Evolutionary conservation across 2,329 filamentous ascomycete genomes (phyloP).

Genomic region (Graphiopsis chlorocephala): DNA sequence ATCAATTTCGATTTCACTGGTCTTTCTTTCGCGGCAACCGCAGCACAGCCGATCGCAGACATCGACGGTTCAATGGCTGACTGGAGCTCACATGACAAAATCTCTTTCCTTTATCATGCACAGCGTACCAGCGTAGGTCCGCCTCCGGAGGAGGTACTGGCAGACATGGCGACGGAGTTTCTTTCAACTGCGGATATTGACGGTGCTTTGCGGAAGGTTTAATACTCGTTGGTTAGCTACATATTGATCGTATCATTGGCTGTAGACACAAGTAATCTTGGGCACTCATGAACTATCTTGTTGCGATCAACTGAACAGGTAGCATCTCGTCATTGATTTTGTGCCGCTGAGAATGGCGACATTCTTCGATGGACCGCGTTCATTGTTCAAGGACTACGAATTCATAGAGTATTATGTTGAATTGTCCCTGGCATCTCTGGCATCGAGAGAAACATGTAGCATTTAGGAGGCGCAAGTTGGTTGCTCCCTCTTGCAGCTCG

Average conservation of each 20-base stretch:
- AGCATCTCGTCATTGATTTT: not conserved
- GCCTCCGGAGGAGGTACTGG: not conserved
- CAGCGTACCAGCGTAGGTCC: not conserved
- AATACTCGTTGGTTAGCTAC: not conserved
- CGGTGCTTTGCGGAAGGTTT: not conserved
- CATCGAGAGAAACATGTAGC: not conserved
- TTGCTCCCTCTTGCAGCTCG: not conserved
- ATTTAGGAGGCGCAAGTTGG: no score
- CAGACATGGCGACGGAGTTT: conserved; percentile 4
- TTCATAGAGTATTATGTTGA: not conserved
- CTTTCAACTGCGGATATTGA: conserved; percentile 12
- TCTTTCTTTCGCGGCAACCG: conserved; percentile 5
- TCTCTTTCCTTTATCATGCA: conserved; percentile 21
- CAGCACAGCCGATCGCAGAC: not conserved
- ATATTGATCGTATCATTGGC: not conserved
- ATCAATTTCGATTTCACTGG: conserved; percentile 7
- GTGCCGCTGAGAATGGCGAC: not conserved
- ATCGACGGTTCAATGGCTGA: not conserved
- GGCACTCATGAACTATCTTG: not conserved
- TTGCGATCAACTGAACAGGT: not conserved
- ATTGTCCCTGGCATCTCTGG: not conserved
- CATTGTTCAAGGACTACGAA: no score
- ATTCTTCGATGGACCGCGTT: not conserved
- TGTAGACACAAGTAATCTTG: no score
- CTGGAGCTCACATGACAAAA: conserved; percentile 21